These are phyloP conservation scores for Mucor piriformis DNA, from an alignment of 371 early-diverging fungal genomes.

Conservation along the genomic window DNA sequence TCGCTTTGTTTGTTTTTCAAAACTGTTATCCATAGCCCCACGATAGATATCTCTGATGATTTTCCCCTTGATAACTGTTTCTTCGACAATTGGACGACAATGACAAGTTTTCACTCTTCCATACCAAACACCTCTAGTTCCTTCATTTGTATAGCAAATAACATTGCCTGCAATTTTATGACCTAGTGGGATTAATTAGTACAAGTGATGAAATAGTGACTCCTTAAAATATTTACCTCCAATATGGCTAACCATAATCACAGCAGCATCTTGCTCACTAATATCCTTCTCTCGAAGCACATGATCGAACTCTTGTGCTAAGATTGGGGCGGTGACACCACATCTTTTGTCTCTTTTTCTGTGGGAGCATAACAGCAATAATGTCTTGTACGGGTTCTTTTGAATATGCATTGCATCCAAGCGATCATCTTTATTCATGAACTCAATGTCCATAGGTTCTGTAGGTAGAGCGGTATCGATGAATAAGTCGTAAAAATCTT, in stretches of 20 bases:
- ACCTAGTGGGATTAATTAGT: conserved; percentile 28
- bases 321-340: conserved; percentile 69
- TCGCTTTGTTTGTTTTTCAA: conserved; percentile 29
- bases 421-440: conserved; percentile 9
- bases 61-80: conserved; percentile 47
- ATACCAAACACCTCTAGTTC: conserved; percentile 59
- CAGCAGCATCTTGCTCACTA: conserved; percentile 37
- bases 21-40: conserved; percentile 53
- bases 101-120: conserved; percentile 61
- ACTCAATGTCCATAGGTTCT: conserved; percentile 13
- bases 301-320: conserved; percentile 64
- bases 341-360: conserved; percentile 75
- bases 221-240: conserved; percentile 63
- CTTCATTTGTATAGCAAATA: conserved; percentile 56
- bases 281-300: conserved; percentile 56
- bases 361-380: conserved; percentile 74
- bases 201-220: background rate
- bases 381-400: conserved; percentile 29
- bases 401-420: conserved; percentile 18
- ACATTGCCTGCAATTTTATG: conserved; percentile 79
- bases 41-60: conserved; percentile 58
- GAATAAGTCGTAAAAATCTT: conserved; percentile 32
- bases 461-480: conserved; percentile 22
- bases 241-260: conserved; percentile 64
- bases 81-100: conserved; percentile 49